Evolutionary conservation across 2,329 filamentous ascomycete species (phyloP), one percentile per base, ranked within the genome.

Genomic region (Scedosporium boydii): DNA sequence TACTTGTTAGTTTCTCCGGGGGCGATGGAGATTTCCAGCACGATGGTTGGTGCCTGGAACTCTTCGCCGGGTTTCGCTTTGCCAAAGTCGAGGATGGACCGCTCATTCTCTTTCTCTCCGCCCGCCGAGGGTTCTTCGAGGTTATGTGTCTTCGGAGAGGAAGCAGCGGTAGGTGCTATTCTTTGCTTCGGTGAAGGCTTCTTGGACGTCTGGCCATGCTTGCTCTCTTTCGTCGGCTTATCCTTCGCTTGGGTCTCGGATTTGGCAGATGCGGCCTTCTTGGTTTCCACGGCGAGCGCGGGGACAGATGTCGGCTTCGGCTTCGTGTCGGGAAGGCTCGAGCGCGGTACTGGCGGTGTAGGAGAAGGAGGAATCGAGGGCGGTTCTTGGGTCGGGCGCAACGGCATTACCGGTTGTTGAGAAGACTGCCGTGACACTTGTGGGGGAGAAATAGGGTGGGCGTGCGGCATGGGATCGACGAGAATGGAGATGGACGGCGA

Each of bases 401-500:
- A 41, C 16, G 60, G 48, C 9, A 51, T 14, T 14, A 51, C 48
- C 18, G 59, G 59, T 41, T 61, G 59, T 34, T 63, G 61, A 42
- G 61, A 63, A 29, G 61, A 59, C 18, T 63, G 56, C n/a, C 57
- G 59, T 27, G 57, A 7, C n/a, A 26, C 42, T 56, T 64, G 62
- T 18, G 73, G 78, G 3, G 75, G 78, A 26, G 74, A 73, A 26
- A 74, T 71, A 16, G 59, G 59, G 42, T 51, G 48, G 14, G 18
- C 42, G 62, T 66, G 67, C 57, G 74, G 78, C 56, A 78, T 75
- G 9, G 80, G 89, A 67, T 96, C 91, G 59, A 97, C 90, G 63
- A 97, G 82, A 74, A 91, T 96, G 5, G 91, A 88, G 67, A 97
- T 96, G 2, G 93, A 93, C 1, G 93, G 93, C 4, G 93, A 97